Base-by-base conservation (phyloP, 345 rosid genomes). In the Raphanus sativus region DNA sequence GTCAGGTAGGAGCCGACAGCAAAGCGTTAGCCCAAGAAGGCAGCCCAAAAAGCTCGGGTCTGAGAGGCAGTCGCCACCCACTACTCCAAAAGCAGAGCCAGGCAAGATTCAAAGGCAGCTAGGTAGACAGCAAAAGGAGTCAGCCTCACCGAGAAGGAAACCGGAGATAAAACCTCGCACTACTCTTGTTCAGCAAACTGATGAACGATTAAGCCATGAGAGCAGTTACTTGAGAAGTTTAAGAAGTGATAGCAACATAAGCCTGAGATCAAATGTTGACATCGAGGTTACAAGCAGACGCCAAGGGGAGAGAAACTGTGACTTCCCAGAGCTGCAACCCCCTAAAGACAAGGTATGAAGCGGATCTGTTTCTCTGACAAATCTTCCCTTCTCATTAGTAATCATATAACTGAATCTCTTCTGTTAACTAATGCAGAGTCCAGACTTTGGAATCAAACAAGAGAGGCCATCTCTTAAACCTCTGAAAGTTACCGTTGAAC, bases 261-360 rank as follows among this genome's bases (percentile, higher is more conserved):
- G 88, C 83, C 74, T 69, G 66, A 81, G 77, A 69, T 84, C 91
- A 3, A 83, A 65, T 67, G 78, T 64, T 75, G 93, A 89, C 48
- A 72, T 62, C 32, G 93, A 91, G 85, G 86, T 89, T 74, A 84
- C 90, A 29, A 91, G 91, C 82, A 78, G 74, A 52, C 83, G 34
- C 6, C 34, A 32, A 32, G 7, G 6, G 61, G 60, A 74, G 63
- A 83, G 83, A 77, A 82, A 54, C 69, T 71, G 62, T 58, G 77
- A 65, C 58, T 54, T 42, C 77, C 68, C 73, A 76, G 86, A 78
- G 84, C 77, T 79, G 54, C 62, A 70, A 62, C 62, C 73, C 61
- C 78, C 62, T 54, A 83, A 62, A 71, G 80, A 82, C 42, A 85
- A 74, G 42, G 97, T 90, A 82, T n/a, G 80, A 8, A 34, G 7